These are phyloP conservation scores for Kockiozyma suomiensis DNA, from an alignment of 805 yeast species.

Conservation along the genomic window DNA sequence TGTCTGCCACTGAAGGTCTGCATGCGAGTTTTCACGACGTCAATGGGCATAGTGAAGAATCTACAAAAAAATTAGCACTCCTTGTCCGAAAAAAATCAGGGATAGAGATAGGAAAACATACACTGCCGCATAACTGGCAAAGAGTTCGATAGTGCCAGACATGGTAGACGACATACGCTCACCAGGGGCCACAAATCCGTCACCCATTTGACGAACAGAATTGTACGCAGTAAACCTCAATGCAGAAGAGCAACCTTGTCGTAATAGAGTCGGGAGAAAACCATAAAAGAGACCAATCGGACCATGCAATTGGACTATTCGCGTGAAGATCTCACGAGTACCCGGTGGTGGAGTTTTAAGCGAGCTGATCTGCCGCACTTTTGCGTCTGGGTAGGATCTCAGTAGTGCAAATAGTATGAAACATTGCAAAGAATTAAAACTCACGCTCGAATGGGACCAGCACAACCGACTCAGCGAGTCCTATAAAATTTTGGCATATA, in stretches of 20 bases:
- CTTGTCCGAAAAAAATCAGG: background rate
- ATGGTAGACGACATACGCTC: slow-evolving; percentile 60
- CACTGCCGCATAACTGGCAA: slow-evolving; percentile 39
- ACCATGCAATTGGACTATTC: slow-evolving; percentile 56
- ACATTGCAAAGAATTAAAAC: no score
- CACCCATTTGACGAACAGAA: slow-evolving; percentile 63
- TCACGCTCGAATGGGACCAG: slow-evolving; percentile 83
- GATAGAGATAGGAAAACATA: slow-evolving; percentile 1
- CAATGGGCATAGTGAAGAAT: slow-evolving; percentile 82
- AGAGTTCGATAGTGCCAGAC: slow-evolving; percentile 25
- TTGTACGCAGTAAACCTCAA: slow-evolving; percentile 85
- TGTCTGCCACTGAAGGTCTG: slow-evolving; percentile 57
- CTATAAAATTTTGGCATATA: no score
- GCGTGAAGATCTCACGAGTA: slow-evolving; percentile 39
- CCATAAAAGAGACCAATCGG: slow-evolving; percentile 80
- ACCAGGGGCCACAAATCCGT: slow-evolving; percentile 52
- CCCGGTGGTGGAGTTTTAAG: slow-evolving; percentile 22
- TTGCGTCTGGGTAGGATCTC: slow-evolving; percentile 10
- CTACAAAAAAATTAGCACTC: slow-evolving; percentile 53
- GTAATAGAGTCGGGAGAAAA: slow-evolving; percentile 71
- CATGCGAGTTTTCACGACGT: slow-evolving; percentile 95
- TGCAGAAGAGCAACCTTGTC: slow-evolving; percentile 78
- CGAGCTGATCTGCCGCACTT: slow-evolving; percentile 26
- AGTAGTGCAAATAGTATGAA: no score
- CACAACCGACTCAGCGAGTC: slow-evolving; percentile 76